Conservation (phyloP, 2,329 filamentous ascomycete genomes). For the Claviceps purpurea region DNA sequence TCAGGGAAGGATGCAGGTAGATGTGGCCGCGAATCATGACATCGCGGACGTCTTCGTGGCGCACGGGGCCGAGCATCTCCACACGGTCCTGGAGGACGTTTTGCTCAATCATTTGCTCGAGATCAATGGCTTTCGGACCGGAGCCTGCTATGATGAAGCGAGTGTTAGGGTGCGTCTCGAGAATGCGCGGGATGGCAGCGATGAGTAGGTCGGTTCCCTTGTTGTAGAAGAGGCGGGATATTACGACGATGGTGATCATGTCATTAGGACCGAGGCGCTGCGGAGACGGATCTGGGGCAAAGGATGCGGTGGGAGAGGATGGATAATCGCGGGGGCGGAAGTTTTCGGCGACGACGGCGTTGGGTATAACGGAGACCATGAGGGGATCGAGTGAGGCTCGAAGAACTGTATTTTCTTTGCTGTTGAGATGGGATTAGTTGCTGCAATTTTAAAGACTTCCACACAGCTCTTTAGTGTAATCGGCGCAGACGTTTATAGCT, state of each 20-base stretch:
- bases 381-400: constrained; percentile 86
- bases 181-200: constrained; percentile 83
- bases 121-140: constrained; percentile 89
- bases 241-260: constrained; percentile 89
- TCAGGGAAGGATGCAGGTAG: constrained; percentile 87
- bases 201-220: constrained; percentile 97
- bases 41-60: constrained; percentile 91
- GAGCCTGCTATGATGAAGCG: constrained; percentile 95
- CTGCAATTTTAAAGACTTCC: neutral
- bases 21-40: constrained; percentile 97
- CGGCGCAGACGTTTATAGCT: too few relatives aligned
- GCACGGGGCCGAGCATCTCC: constrained; percentile 78
- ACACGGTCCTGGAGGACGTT: constrained; percentile 90
- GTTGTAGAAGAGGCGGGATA: constrained; percentile 95
- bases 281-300: constrained; percentile 37
- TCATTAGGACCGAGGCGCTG: constrained; percentile 68
- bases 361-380: constrained; percentile 96
- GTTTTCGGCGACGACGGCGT: constrained; percentile 92
- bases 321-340: constrained; percentile 54
- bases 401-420: constrained; percentile 95
- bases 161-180: constrained; percentile 80
- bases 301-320: constrained; percentile 19
- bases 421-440: constrained; percentile 20
- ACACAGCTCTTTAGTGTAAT: too few relatives aligned
- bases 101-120: constrained; percentile 96